phyloP scores from a whole-genome alignment of 1,284 basidiomycete genomes.

The Pascua guehoae region DNA sequence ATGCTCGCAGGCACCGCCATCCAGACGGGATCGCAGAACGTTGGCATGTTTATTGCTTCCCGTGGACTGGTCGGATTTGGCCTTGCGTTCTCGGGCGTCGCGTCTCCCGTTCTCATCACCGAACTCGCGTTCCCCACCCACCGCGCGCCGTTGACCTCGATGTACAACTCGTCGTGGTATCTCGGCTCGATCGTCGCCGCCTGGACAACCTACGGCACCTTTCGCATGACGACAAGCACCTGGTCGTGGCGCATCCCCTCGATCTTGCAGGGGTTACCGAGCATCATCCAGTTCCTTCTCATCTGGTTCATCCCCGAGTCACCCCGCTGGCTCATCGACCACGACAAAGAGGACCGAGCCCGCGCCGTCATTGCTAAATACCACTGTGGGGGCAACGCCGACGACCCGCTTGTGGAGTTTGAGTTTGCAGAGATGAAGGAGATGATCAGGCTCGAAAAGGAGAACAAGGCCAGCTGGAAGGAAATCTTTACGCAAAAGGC shows the following conservation, averaged over 20 bases:
- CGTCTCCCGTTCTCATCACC: constrained; percentile 69
- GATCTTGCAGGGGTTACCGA: constrained; percentile 51
- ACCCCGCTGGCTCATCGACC: constrained; percentile 25
- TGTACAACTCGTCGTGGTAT: constrained; percentile 27
- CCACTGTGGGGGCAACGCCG: constrained; percentile 52
- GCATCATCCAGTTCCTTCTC: constrained; percentile 13
- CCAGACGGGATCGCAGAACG: constrained; percentile 53
- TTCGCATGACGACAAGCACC: constrained; percentile 23
- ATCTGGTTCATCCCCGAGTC: constrained; percentile 27
- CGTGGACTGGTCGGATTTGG: constrained; percentile 60
- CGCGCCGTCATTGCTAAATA: constrained; percentile 87
- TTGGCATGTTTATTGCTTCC: constrained; percentile 62
- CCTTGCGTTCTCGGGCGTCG: constrained; percentile 41
- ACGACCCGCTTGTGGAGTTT: constrained; percentile 42
- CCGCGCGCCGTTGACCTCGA: constrained; percentile 55
- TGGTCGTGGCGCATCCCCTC: constrained; percentile 50
- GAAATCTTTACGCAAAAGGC: constrained; percentile 35
- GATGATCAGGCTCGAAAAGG: constrained; percentile 25
- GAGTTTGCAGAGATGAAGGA: constrained; percentile 47
- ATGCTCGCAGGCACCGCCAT: constrained; percentile 21
- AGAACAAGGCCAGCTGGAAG: constrained; percentile 45
- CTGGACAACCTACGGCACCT: constrained; percentile 29
- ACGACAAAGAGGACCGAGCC: constrained; percentile 16
- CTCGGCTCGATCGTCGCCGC: constrained; percentile 17
- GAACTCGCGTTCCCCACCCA: constrained; percentile 73